These are phyloP conservation scores for Ceratocystis papillata DNA, from an alignment of 2,329 filamentous ascomycete species.

Conservation along the genomic window DNA sequence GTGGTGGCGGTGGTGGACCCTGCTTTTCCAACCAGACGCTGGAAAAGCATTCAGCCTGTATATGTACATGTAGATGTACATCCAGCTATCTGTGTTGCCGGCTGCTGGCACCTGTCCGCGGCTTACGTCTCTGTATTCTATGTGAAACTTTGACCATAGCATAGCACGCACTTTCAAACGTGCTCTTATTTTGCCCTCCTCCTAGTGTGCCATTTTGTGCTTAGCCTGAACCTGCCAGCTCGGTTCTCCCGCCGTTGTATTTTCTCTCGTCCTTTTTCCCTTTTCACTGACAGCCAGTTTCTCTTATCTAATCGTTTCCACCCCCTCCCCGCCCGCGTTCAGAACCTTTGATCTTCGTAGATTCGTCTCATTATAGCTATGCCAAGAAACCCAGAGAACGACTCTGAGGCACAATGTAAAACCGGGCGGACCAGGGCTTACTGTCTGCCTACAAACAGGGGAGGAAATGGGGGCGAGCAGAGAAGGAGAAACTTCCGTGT, in stretches of 20 bases:
- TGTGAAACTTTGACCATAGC: too few relatives aligned
- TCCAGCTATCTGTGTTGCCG: not conserved
- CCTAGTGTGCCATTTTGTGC: too few relatives aligned
- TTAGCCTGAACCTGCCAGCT: not conserved
- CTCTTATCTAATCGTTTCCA: too few relatives aligned
- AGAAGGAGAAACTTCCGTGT: not conserved
- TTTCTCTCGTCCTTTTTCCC: not conserved
- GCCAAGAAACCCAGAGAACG: not conserved
- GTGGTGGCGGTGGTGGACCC: too few relatives aligned
- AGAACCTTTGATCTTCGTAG: not conserved
- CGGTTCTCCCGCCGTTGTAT: not conserved
- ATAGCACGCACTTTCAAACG: not conserved
- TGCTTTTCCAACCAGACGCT: too few relatives aligned
- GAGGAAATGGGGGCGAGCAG: not conserved
- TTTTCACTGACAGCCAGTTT: not conserved
- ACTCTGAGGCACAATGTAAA: conserved; percentile 10
- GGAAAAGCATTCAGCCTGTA: conserved; percentile 6
- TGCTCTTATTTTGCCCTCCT: not conserved
- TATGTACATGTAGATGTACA: too few relatives aligned
- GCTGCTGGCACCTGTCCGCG: not conserved
- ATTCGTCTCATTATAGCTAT: not conserved
- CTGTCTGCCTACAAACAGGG: not conserved
- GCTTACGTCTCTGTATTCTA: too few relatives aligned
- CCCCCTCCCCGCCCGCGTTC: too few relatives aligned
- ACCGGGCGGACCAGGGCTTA: not conserved